Evolutionary conservation across 495 filamentous ascomycete genomes (phyloP).

Genomic region (Tuber calosporum): DNA sequence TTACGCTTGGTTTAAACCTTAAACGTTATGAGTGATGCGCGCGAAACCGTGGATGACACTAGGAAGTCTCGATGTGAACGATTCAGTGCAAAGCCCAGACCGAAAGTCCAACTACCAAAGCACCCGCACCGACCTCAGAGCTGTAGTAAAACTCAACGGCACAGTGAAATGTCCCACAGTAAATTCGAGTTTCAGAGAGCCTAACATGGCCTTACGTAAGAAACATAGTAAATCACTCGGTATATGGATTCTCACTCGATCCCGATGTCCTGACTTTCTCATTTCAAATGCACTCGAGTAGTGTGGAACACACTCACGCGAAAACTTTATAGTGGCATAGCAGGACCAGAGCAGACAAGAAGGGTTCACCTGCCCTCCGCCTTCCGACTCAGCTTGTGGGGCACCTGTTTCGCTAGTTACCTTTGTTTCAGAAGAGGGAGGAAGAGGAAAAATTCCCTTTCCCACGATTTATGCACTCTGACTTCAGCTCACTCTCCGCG

Average conservation of each 20-base stretch:
- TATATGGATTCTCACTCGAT: not conserved
- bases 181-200: not conserved
- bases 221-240: not conserved
- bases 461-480: no score
- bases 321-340: no score
- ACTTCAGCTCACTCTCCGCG: no score
- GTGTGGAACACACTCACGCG: no score
- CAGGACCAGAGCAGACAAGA: no score
- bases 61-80: not conserved
- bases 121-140: not conserved
- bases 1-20: not conserved
- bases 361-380: no score
- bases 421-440: no score
- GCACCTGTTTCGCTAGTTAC: no score
- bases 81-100: not conserved
- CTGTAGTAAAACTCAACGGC: not conserved
- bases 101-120: not conserved
- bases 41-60: not conserved
- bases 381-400: no score
- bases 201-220: not conserved
- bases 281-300: not conserved
- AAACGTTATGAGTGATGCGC: not conserved
- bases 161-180: not conserved
- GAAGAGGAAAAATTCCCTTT: no score
- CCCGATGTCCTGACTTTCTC: not conserved